Percentiles rank a stretch among this genome's conserved stretches.
phyloP scores from a whole-genome alignment of 179 eudicot species.

The Silene noctiflora region DNA sequence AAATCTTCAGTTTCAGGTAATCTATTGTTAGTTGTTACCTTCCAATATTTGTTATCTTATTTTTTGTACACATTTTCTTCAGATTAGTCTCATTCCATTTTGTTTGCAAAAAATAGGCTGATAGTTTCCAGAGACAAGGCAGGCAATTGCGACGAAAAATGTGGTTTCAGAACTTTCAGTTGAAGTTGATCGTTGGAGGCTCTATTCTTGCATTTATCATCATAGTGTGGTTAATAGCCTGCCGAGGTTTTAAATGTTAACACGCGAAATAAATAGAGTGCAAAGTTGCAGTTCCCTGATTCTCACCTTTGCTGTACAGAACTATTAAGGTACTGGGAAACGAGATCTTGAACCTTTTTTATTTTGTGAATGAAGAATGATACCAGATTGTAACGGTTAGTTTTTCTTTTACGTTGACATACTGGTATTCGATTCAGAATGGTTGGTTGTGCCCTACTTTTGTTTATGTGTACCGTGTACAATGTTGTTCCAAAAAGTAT shows the following conservation, averaged over 20 bases:
- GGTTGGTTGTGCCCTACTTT: background rate
- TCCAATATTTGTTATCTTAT: background rate
- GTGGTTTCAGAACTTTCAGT: constrained; percentile 89
- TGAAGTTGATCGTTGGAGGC: constrained; percentile 74
- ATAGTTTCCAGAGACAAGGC: constrained; percentile 95
- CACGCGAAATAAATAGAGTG: constrained; percentile 3
- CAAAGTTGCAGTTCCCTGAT: constrained; percentile 10
- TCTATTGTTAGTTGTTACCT: background rate
- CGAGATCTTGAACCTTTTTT: background rate
- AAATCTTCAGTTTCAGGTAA: constrained; percentile 90
- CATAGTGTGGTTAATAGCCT: constrained; percentile 67
- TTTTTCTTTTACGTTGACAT: constrained; percentile 1
- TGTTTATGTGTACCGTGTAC: background rate
- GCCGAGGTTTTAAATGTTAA: constrained; percentile 71
- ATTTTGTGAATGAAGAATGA: constrained; percentile 23
- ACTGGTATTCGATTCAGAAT: background rate
- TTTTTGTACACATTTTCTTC: background rate
- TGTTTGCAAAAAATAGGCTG: constrained; percentile 53
- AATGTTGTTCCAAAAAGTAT: background rate
- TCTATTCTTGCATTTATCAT: constrained; percentile 48
- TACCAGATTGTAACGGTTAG: constrained; percentile 8
- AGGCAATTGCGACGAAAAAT: constrained; percentile 80
- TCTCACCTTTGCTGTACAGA: constrained; percentile 19
- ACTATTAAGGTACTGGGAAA: background rate
- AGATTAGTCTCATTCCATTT: background rate